Percentiles rank a stretch among this genome's conserved stretches.
These are phyloP conservation scores for Leptoxyphium fumago DNA, from an alignment of 2,329 filamentous ascomycete species.

Conservation along the genomic window DNA sequence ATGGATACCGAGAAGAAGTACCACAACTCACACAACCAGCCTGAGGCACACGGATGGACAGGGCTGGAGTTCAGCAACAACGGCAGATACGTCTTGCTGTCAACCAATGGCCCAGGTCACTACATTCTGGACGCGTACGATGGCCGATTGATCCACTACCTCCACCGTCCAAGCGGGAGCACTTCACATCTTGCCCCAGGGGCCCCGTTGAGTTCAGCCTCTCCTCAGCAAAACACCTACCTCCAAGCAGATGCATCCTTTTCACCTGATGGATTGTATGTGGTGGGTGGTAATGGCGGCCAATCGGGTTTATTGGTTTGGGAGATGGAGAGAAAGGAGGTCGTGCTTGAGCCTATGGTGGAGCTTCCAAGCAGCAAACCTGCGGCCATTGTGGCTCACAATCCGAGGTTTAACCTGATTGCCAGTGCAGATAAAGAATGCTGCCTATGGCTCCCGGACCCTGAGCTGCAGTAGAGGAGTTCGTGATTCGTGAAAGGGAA, in stretches of 20 bases:
- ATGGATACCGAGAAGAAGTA: slow-evolving; percentile 45
- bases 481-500: too few relatives aligned
- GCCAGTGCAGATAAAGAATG: slow-evolving; percentile 74
- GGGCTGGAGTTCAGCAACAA: slow-evolving; percentile 94
- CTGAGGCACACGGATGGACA: slow-evolving; percentile 53
- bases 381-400: slow-evolving; percentile 67
- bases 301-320: slow-evolving; percentile 66
- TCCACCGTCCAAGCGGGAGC: slow-evolving; percentile 15
- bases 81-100: slow-evolving; percentile 71
- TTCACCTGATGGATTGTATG: slow-evolving; percentile 74
- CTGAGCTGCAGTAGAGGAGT: slow-evolving; percentile 14
- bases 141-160: slow-evolving; percentile 43
- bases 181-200: slow-evolving; percentile 22
- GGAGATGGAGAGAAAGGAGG: slow-evolving; percentile 41
- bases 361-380: slow-evolving; percentile 49
- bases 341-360: slow-evolving; percentile 47
- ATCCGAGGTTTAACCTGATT: slow-evolving; percentile 82
- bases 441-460: slow-evolving; percentile 34
- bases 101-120: slow-evolving; percentile 71
- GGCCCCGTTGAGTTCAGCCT: slow-evolving; percentile 34
- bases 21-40: slow-evolving; percentile 35
- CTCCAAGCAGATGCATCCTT: slow-evolving; percentile 69
- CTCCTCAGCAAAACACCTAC: slow-evolving; percentile 20
- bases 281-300: slow-evolving; percentile 58
- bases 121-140: slow-evolving; percentile 90